Evolutionary conservation across 1,139 yeast genomes (phyloP).

Genomic region (Pichiaceae sp.): DNA sequence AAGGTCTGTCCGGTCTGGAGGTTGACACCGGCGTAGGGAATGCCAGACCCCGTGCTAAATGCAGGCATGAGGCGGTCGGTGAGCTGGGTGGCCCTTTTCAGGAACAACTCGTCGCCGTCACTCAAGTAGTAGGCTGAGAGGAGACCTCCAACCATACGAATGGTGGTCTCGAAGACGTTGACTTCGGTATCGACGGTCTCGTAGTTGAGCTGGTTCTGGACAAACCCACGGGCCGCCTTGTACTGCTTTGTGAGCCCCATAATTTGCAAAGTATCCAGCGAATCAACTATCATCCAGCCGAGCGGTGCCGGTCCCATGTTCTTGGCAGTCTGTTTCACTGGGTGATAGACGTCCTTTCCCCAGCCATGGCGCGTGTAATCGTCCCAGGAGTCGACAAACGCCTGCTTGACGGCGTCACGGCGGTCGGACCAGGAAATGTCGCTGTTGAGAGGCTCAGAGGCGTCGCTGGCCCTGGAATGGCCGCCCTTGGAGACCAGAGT

Average conservation of each 20-base stretch:
- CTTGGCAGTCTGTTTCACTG: slow-evolving; percentile 52
- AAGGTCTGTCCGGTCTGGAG: slow-evolving; percentile 54
- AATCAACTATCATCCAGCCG: slow-evolving; percentile 94
- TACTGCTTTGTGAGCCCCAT: slow-evolving; percentile 73
- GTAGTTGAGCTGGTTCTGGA: slow-evolving; percentile 46
- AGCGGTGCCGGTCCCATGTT: slow-evolving; percentile 80
- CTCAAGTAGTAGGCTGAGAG: slow-evolving; percentile 74
- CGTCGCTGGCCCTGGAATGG: too few relatives aligned
- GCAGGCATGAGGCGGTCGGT: slow-evolving; percentile 52
- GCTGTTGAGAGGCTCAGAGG: neutral
- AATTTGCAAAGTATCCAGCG: slow-evolving; percentile 73
- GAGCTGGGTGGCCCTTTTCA: slow-evolving; percentile 67
- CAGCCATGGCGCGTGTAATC: slow-evolving; percentile 73
- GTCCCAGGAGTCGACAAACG: slow-evolving; percentile 71
- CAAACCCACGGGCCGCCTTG: slow-evolving; percentile 65
- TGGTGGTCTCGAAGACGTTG: slow-evolving; percentile 87
- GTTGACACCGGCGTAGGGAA: slow-evolving; percentile 78
- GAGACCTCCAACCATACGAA: slow-evolving; percentile 88
- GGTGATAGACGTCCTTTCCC: slow-evolving; percentile 69
- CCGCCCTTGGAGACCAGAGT: slow-evolving; percentile 12
- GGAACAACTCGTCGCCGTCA: slow-evolving; percentile 51
- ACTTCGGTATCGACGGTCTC: slow-evolving; percentile 61
- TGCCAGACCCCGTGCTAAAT: slow-evolving; percentile 54
- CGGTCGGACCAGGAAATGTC: slow-evolving; percentile 31
- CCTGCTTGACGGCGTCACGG: slow-evolving; percentile 49